Conservation (phyloP, 1,139 yeast species). For the Suhomyces ambrosiae region DNA sequence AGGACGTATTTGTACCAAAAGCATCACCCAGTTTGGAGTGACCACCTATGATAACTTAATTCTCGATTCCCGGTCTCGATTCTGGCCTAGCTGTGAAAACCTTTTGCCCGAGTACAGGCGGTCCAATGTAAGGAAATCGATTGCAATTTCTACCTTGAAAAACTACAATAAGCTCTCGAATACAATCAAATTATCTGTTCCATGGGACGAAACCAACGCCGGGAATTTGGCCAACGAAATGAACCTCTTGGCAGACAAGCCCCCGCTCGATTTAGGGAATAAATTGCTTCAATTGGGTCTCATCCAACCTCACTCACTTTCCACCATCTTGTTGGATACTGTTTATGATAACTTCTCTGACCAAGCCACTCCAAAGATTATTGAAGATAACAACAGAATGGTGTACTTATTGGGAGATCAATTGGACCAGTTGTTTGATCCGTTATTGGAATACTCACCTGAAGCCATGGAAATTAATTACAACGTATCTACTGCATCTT, state of each 20-base stretch:
- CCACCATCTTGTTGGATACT: constrained; percentile 68
- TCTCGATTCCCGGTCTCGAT: constrained; percentile 62
- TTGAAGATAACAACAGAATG: constrained; percentile 71
- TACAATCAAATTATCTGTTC: constrained; percentile 16
- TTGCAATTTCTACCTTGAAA: constrained; percentile 74
- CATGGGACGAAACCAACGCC: constrained; percentile 77
- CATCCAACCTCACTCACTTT: constrained; percentile 54
- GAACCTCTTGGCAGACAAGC: constrained; percentile 48
- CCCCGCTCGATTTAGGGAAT: constrained; percentile 61
- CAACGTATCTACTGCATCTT: constrained; percentile 43
- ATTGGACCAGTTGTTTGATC: constrained; percentile 85
- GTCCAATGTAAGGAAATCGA: constrained; percentile 68
- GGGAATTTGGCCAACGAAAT: constrained; percentile 70
- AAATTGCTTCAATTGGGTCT: constrained; percentile 57
- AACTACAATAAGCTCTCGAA: constrained; percentile 60
- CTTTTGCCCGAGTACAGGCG: constrained; percentile 50
- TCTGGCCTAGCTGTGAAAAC: constrained; percentile 78
- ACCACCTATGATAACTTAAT: constrained; percentile 63
- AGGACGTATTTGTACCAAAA: constrained; percentile 55
- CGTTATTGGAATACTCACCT: constrained; percentile 87
- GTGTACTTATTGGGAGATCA: constrained; percentile 82
- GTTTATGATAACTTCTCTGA: constrained; percentile 60
- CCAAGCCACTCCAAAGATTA: constrained; percentile 22
- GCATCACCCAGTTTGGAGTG: constrained; percentile 72
- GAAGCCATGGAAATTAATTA: constrained; percentile 76